Evolutionary conservation across 2,329 filamentous ascomycete species (phyloP), one percentile per base, ranked within the genome.

Genomic region (Penicillium janthinellum): DNA sequence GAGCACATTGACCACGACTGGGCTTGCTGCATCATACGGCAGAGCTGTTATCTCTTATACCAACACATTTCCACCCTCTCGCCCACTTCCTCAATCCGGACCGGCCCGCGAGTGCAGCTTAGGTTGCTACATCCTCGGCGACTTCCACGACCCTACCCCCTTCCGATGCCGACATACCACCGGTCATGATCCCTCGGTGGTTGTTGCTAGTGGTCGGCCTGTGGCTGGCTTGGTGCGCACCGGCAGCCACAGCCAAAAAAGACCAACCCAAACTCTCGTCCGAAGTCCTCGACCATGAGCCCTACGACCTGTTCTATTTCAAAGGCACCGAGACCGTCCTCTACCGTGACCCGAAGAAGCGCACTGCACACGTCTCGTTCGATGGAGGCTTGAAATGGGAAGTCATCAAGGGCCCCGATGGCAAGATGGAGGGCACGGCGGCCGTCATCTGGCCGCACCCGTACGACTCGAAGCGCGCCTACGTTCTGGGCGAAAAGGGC

Each of bases 271-370:
- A 82, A 57, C 83, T 96, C 69, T 81, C 83, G 62, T 79, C 82
- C 60, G 90, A 81, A 55, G 77, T 83, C 49, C 90, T 97, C 78
- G 81, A 89, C 47, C 82, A 87, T 69, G 77, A 82, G 56, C 90
- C 92, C 0, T 73, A 79, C 56, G 87, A 88, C 73, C 80, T 97
- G 65, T 90, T 90, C 78, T 99, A 96, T 78, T 98, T 99, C 73
- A 89, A 95, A 71, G 91, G 94, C 75, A 93, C 91, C 66, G 89
- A 96, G 74, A 86, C 90, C 54, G 82, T 96, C 60, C 78, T 98
- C 48, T 88, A 92, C 72, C 87, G 89, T 69, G 90, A 96, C 73
- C 71, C 80, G 52, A 75, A 82, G 14, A 83, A 84, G 42, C 82
- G 84, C 60, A 86, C 86, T 63, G 82, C 96, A 54, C 92, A 88